Conservation (phyloP, 768 basidiomycete species). For the Agrocybe pediades region DNA sequence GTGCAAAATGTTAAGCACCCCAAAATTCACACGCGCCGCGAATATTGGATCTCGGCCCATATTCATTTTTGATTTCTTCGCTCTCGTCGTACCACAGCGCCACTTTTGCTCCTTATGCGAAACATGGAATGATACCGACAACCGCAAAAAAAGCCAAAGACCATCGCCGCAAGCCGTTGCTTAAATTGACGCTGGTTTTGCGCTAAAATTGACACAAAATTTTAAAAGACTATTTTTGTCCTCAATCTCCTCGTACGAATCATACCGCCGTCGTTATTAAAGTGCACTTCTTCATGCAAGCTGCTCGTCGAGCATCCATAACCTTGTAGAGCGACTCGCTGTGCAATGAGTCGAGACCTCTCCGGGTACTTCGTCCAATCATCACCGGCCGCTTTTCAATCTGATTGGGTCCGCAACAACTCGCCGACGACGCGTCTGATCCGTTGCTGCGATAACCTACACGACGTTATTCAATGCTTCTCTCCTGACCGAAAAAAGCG, state of each 20-base stretch:
- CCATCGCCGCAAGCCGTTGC: not conserved
- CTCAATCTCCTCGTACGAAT: not conserved
- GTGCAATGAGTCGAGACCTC: not conserved
- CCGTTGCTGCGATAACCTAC: not conserved
- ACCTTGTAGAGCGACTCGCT: too few relatives aligned
- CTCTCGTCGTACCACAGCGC: not conserved
- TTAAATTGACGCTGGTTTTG: not conserved
- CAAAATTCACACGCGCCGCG: constrained; percentile 31
- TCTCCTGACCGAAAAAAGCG: not conserved
- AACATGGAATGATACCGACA: not conserved
- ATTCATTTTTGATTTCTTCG: constrained; percentile 5
- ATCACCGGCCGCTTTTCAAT: not conserved
- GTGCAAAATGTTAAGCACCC: constrained; percentile 20
- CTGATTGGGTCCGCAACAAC: not conserved
- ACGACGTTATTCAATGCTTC: too few relatives aligned
- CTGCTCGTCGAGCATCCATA: too few relatives aligned
- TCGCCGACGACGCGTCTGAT: not conserved
- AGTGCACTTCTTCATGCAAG: not conserved
- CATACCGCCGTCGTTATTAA: not conserved
- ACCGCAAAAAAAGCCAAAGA: too few relatives aligned
- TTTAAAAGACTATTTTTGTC: not conserved
- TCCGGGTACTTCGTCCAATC: too few relatives aligned
- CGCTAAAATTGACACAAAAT: not conserved
- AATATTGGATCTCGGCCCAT: constrained; percentile 20
- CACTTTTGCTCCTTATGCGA: not conserved